Conservation (phyloP, 257 asterid genomes). For the Solanum clarkiae region DNA sequence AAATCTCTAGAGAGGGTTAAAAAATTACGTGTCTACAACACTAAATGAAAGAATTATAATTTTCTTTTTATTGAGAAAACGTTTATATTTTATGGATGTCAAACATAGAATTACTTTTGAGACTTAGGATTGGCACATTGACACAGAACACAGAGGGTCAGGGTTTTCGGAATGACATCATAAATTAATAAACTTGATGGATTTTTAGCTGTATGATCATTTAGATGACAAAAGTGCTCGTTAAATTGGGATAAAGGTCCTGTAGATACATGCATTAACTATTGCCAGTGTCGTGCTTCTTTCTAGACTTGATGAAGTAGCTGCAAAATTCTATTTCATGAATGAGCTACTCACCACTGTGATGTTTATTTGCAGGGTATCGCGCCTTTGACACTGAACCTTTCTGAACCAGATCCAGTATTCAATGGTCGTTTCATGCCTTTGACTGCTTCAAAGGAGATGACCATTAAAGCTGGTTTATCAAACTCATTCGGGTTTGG, state of each 20-base stretch:
- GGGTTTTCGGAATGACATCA: background rate
- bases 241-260: background rate
- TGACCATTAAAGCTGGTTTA: slow-evolving; percentile 59
- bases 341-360: background rate
- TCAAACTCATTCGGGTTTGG: slow-evolving; percentile 98
- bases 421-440: slow-evolving; percentile 64
- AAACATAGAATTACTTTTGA: background rate
- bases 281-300: background rate
- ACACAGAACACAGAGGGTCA: background rate
- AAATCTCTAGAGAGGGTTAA: too few species aligned
- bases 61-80: background rate
- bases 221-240: background rate
- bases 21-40: too few species aligned
- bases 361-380: slow-evolving; percentile 45
- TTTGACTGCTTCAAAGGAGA: slow-evolving; percentile 56
- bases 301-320: background rate
- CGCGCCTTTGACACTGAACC: slow-evolving; percentile 75
- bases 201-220: background rate
- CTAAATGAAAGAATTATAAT: background rate
- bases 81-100: background rate
- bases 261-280: background rate
- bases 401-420: slow-evolving; percentile 57
- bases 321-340: background rate
- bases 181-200: background rate
- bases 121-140: background rate